Conservation (phyloP, 257 asterid genomes). For the Hygrophila difformis region DNA sequence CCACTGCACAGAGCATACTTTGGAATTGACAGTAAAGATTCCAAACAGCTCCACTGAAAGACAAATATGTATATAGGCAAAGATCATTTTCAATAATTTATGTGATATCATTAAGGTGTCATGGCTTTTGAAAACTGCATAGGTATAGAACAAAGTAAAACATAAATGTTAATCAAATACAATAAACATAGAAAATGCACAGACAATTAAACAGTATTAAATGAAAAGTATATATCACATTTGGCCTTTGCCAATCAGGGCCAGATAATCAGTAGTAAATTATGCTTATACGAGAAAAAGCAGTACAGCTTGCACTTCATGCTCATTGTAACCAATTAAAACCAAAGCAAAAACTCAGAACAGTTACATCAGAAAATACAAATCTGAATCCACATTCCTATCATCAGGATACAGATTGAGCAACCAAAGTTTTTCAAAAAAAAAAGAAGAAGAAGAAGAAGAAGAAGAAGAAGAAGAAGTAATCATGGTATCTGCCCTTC, state of each 20-base stretch:
- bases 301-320: constrained; percentile 4
- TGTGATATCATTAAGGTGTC: too few species aligned
- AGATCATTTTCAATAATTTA: constrained; percentile 1
- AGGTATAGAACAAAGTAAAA: too few species aligned
- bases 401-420: too few species aligned
- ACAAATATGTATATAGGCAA: constrained; percentile 17
- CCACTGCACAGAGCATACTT: constrained; percentile 36
- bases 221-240: not conserved
- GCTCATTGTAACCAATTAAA: constrained; percentile 4
- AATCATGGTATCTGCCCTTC: not conserved
- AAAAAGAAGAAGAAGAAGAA: too few species aligned
- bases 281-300: not conserved
- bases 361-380: not conserved
- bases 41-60: constrained; percentile 79
- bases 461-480: too few species aligned
- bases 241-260: not conserved
- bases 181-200: too few species aligned
- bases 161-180: too few species aligned
- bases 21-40: constrained; percentile 54
- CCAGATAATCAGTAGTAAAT: constrained; percentile 5
- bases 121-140: too few species aligned
- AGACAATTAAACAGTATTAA: not conserved
- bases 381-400: not conserved
- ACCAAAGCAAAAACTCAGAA: not conserved
- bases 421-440: too few species aligned